Conservation (phyloP, 495 filamentous ascomycete genomes). For the Rhypophila decipiens region DNA sequence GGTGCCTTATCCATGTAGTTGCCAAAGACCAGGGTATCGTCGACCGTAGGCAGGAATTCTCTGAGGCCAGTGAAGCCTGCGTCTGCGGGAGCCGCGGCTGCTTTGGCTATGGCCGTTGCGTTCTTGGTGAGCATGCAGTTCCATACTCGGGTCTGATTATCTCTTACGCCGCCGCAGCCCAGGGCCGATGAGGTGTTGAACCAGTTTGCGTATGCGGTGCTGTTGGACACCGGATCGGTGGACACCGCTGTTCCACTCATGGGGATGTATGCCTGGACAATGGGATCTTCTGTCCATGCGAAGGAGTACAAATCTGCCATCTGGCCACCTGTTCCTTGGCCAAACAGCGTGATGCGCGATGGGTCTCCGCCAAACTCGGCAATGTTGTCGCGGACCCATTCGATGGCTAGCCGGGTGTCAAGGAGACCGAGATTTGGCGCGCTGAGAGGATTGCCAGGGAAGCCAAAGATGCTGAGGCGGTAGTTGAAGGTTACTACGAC, state of each 20-base stretch:
- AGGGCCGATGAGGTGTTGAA: constrained; percentile 34
- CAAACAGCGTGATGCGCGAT: constrained; percentile 43
- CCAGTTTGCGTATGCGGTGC: constrained; percentile 17
- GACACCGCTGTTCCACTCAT: constrained; percentile 32
- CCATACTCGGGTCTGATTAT: constrained; percentile 14
- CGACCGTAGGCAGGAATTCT: constrained; percentile 42
- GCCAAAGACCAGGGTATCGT: constrained; percentile 38
- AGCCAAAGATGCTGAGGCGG: constrained; percentile 55
- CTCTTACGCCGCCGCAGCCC: constrained; percentile 33
- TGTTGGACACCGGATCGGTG: constrained; percentile 29
- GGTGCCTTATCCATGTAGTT: constrained; percentile 28
- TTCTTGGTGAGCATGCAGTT: constrained; percentile 30
- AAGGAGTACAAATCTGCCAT: constrained; percentile 43
- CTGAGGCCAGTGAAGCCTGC: constrained; percentile 17
- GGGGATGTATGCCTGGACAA: constrained; percentile 37
- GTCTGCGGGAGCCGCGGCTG: constrained; percentile 16
- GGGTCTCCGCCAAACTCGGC: constrained; percentile 53
- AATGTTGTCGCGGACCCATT: constrained; percentile 50
- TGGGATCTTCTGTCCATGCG: constrained; percentile 38
- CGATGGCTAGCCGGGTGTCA: constrained; percentile 48
- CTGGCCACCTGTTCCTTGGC: constrained; percentile 43
- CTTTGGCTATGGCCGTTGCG: constrained; percentile 1
- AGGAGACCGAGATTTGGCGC: constrained; percentile 45
- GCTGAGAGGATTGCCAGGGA: constrained; percentile 30
- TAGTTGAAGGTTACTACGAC: constrained; percentile 32